phyloP scores from a whole-genome alignment of 495 filamentous ascomycete genomes.

The Hapsidospora chrysogenum region DNA sequence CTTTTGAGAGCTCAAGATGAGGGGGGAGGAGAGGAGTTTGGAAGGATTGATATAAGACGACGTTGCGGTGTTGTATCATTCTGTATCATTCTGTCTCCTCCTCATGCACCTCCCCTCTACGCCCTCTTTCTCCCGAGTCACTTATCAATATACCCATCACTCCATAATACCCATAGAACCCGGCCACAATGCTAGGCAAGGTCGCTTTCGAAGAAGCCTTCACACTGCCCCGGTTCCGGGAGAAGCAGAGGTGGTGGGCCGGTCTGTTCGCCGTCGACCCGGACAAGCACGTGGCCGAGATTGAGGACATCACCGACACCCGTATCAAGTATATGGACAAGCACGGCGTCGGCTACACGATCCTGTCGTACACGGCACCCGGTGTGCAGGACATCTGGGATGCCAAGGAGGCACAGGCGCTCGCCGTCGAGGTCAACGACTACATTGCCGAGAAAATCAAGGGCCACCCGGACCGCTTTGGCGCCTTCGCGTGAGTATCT shows the following conservation, averaged over 20 bases:
- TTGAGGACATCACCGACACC: constrained; percentile 24
- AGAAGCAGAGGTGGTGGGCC: constrained; percentile 32
- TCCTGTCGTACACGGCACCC: constrained; percentile 37
- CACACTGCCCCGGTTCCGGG: constrained; percentile 19
- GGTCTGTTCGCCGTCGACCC: constrained; percentile 11
- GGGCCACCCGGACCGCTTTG: constrained; percentile 33
- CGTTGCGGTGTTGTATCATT: too few relatives aligned
- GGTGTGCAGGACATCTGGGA: constrained; percentile 40
- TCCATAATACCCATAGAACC: constrained; percentile 1
- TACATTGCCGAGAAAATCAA: constrained; percentile 36
- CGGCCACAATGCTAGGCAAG: constrained; percentile 29
- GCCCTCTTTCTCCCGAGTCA: too few relatives aligned
- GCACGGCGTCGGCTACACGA: constrained; percentile 43
- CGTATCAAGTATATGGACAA: constrained; percentile 37
- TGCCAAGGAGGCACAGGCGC: constrained; percentile 12
- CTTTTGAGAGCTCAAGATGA: too few relatives aligned
- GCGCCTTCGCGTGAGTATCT: constrained; percentile 27
- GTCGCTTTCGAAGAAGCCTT: constrained; percentile 36
- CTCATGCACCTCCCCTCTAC: too few relatives aligned
- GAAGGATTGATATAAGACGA: too few relatives aligned
- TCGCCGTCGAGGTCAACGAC: constrained; percentile 37
- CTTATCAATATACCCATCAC: too few relatives aligned
- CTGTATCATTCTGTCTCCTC: too few relatives aligned
- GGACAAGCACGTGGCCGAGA: constrained; percentile 4
- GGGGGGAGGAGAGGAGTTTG: too few relatives aligned